phyloP scores from a whole-genome alignment of 768 basidiomycete species.

The Kwoniella heveanensis region DNA sequence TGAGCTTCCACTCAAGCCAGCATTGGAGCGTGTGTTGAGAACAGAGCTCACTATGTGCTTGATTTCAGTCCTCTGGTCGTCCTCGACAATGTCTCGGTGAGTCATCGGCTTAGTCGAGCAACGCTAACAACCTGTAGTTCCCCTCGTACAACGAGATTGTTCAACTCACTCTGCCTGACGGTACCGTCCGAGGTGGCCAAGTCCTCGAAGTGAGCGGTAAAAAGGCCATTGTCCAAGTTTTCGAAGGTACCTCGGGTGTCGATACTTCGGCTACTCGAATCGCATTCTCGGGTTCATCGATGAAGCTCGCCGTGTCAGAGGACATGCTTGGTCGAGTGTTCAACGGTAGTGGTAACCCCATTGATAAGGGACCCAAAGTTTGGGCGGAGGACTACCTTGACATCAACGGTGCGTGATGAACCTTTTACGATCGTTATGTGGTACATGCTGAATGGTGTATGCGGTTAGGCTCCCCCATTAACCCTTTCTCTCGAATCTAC shows the following conservation, averaged over 20 bases:
- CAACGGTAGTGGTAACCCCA: constrained; percentile 97
- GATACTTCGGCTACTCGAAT: constrained; percentile 97
- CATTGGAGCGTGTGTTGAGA: no score
- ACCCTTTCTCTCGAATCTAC: constrained; percentile 75
- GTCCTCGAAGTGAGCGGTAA: constrained; percentile 97
- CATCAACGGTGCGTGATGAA: constrained; percentile 76
- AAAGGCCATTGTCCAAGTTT: constrained; percentile 94
- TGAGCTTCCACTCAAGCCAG: constrained; percentile 56
- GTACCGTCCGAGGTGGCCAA: constrained; percentile 91
- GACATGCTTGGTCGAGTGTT: constrained; percentile 99
- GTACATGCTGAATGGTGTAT: not conserved
- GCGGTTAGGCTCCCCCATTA: constrained; percentile 86
- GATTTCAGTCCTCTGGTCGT: constrained; percentile 81
- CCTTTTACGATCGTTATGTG: not conserved
- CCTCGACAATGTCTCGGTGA: constrained; percentile 95
- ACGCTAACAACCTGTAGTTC: constrained; percentile 63
- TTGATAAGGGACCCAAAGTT: constrained; percentile 97
- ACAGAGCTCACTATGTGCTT: no score
- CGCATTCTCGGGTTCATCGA: constrained; percentile 95
- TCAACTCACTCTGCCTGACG: constrained; percentile 90
- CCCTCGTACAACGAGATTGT: constrained; percentile 99
- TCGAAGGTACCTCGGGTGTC: constrained; percentile 95
- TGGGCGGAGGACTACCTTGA: constrained; percentile 99
- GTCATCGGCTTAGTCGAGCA: constrained; percentile 28
- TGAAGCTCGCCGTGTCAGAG: constrained; percentile 98